Evolutionary conservation across 179 eudicot genomes (phyloP), one percentile per base, ranked within the genome.

Genomic region (Spergularia azorica): DNA sequence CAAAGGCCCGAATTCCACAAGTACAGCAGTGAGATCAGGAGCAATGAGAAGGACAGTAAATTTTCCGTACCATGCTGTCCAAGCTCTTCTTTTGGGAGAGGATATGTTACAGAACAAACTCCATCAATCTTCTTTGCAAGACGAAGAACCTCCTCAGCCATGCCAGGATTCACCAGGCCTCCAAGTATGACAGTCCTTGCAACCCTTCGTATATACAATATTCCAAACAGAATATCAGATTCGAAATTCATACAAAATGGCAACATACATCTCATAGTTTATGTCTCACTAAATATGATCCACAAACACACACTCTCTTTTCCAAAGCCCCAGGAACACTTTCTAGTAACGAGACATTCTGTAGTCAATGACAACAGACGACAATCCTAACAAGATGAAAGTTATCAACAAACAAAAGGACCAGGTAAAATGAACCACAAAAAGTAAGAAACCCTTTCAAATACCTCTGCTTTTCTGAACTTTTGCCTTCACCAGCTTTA

Each of bases 181-280:
- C 99, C 99, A 75, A 91, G 54, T 79, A 95, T 81, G 32, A 93
- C 94, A 57, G 99, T 95, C 89, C 92, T 87, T 76, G 99, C 99
- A 81, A 95, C 94, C 92, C 99, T 95, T 32, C 75, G 63, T 55
- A 76, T 20, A 68, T 67, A 61, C 67, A 41, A 20, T 61, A 52
- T 38, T 76, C 39, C 61, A 67, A 13, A 58, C 61, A 65, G 54
- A 32, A 52, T 26, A n/a, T 55, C 73, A 69, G 11, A 67, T 17
- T 71, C 71, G 5, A 36, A 67, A 26, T 55, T 72, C 18, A 15
- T 41, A 50, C 26, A 39, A 6, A 9, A n/a, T 55, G 15, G 57
- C 6, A 10, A 62, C 20, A 54, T 72, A 51, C 39, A 61, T 38
- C 26, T 21, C 26, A 36, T 36, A 36, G 39, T 36, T 36, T 36